phyloP scores from a whole-genome alignment of 257 asterid genomes.

The Misopates orontium region DNA sequence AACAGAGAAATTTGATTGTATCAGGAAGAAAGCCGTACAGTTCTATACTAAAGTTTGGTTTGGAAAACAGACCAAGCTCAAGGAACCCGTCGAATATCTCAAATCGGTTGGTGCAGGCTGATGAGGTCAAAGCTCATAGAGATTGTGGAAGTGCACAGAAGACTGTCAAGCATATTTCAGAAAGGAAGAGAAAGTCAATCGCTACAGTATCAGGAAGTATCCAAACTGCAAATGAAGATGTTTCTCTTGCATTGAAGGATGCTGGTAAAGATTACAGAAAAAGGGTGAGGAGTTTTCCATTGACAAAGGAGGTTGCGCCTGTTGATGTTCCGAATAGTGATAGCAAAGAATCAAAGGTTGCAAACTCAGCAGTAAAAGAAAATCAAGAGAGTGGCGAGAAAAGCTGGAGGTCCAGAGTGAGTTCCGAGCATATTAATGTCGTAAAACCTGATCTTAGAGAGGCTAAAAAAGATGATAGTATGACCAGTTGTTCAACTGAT shows the following conservation, averaged over 20 bases:
- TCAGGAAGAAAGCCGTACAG: slow-evolving; percentile 70
- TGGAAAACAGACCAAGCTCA: slow-evolving; percentile 33
- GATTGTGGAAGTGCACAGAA: slow-evolving; percentile 31
- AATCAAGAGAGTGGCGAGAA: slow-evolving; percentile 32
- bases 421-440: slow-evolving; percentile 34
- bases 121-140: slow-evolving; percentile 30
- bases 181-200: slow-evolving; percentile 48
- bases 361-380: slow-evolving; percentile 30
- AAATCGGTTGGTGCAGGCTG: slow-evolving; percentile 40
- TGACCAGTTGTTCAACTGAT: slow-evolving; percentile 31
- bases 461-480: slow-evolving; percentile 28
- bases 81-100: slow-evolving; percentile 38
- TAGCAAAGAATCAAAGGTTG: slow-evolving; percentile 29
- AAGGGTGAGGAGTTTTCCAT: slow-evolving; percentile 29
- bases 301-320: slow-evolving; percentile 29
- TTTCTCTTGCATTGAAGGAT: slow-evolving; percentile 24
- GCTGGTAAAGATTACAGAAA: slow-evolving; percentile 37
- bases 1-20: slow-evolving; percentile 62
- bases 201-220: slow-evolving; percentile 27
- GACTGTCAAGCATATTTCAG: slow-evolving; percentile 35
- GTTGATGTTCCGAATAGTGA: slow-evolving; percentile 32
- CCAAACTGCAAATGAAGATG: slow-evolving; percentile 29
- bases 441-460: slow-evolving; percentile 27
- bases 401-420: slow-evolving; percentile 19
- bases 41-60: slow-evolving; percentile 38